These are phyloP conservation scores for Eucalyptus tenuipes DNA, from an alignment of 345 rosid species.

Conservation along the genomic window DNA sequence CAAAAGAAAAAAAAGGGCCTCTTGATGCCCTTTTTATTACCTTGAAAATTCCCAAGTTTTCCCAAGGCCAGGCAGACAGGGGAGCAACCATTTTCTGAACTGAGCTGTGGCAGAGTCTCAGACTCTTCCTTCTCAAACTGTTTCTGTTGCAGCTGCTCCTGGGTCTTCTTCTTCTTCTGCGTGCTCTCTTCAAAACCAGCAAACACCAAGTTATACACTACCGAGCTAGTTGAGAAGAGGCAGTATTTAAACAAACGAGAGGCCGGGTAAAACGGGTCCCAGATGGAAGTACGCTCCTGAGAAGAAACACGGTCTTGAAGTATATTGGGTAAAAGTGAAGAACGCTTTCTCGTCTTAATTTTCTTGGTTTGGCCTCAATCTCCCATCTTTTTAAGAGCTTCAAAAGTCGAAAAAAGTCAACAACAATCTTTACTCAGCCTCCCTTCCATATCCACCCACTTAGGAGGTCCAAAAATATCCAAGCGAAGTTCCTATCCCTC, in stretches of 20 bases:
- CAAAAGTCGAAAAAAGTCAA: not conserved
- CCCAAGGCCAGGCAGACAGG: conserved; percentile 91
- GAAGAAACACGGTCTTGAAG: not conserved
- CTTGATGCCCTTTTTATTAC: conserved; percentile 16
- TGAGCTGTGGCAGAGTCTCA: not conserved
- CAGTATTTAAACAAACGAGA: not conserved
- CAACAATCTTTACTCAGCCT: not conserved
- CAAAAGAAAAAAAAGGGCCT: not conserved
- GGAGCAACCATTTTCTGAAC: conserved; percentile 36
- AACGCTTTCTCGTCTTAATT: not conserved
- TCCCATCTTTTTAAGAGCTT: not conserved
- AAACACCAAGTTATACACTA: not conserved
- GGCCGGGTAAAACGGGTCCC: not conserved
- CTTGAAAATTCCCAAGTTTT: conserved; percentile 63
- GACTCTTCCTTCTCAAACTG: not conserved
- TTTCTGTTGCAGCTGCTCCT: not conserved
- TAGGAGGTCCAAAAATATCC: not conserved
- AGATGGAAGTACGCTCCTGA: not conserved
- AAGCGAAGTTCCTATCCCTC: not conserved
- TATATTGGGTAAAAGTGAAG: not conserved
- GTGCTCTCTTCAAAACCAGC: not conserved
- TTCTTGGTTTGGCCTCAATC: not conserved
- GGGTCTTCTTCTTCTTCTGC: not conserved
- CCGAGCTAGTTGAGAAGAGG: not conserved
- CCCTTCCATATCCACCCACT: not conserved